Percentiles rank a stretch among this genome's conserved stretches.
These are phyloP conservation scores for Epichloe hybrida DNA, from an alignment of 2,329 filamentous ascomycete genomes.

Conservation along the genomic window DNA sequence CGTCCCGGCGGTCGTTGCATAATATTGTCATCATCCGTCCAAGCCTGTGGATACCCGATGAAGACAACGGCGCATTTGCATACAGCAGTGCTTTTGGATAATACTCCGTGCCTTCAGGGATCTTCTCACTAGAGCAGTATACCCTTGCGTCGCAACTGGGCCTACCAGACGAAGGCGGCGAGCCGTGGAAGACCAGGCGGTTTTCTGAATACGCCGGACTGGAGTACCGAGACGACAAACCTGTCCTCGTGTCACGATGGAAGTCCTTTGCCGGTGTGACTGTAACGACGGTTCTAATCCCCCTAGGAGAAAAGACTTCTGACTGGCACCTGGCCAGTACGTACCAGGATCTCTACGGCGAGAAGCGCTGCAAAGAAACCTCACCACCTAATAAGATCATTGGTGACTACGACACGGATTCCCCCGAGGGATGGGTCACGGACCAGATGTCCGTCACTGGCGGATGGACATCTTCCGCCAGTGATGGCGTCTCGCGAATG, in stretches of 20 bases:
- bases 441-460: conserved; percentile 18
- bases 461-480: conserved; percentile 19
- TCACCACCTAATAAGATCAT: conserved; percentile 40
- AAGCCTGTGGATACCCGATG: conserved; percentile 72
- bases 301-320: conserved; percentile 41
- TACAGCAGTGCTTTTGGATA: conserved; percentile 67
- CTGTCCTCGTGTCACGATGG: neutral
- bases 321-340: conserved; percentile 56
- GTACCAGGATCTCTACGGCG: conserved; percentile 33
- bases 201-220: conserved; percentile 51
- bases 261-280: neutral
- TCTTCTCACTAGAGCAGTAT: conserved; percentile 44
- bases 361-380: conserved; percentile 33
- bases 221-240: conserved; percentile 35
- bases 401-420: conserved; percentile 46
- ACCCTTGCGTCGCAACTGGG: conserved; percentile 46
- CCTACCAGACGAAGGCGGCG: conserved; percentile 44
- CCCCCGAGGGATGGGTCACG: conserved; percentile 37
- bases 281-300: conserved; percentile 46
- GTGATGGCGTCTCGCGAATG: neutral
- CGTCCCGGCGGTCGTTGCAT: conserved; percentile 62
- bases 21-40: conserved; percentile 47
- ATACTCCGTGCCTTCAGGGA: conserved; percentile 64
- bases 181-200: conserved; percentile 66
- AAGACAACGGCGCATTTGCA: conserved; percentile 64